phyloP scores from a whole-genome alignment of 306 rosid species.

The Pachyrhizus erosus region DNA sequence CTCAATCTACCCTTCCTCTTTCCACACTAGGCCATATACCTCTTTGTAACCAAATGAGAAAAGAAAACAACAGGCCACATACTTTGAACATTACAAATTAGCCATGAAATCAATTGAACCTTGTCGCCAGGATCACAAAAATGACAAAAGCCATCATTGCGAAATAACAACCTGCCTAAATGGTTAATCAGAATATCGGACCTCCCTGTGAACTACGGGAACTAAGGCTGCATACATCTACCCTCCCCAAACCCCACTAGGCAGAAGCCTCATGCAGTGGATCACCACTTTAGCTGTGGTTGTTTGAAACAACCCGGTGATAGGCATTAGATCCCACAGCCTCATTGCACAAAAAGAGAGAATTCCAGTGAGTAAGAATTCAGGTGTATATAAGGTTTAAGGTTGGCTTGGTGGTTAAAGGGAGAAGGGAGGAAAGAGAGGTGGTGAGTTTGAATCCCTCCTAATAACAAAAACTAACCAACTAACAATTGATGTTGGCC shows the following conservation, averaged over 20 bases:
- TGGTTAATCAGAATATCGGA: conserved; percentile 6
- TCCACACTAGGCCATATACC: neutral
- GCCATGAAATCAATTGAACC: neutral
- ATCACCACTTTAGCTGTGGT: neutral
- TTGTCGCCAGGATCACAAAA: conserved; percentile 8
- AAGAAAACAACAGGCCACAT: neutral
- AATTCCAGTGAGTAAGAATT: conserved; percentile 20
- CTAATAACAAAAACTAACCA: too few relatives aligned
- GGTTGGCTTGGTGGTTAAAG: too few relatives aligned
- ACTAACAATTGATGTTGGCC: too few relatives aligned
- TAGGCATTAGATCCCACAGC: neutral
- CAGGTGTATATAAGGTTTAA: conserved; percentile 25
- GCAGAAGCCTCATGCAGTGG: neutral
- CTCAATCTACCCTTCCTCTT: neutral
- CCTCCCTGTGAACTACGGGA: neutral
- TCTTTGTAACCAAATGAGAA: neutral
- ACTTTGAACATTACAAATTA: neutral
- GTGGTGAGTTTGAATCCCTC: too few relatives aligned
- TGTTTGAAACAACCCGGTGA: neutral
- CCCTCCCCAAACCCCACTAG: conserved; percentile 4
- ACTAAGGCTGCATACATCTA: neutral
- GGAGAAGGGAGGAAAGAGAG: too few relatives aligned
- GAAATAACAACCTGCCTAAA: conserved; percentile 1
- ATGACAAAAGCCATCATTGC: neutral
- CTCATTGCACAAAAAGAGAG: conserved; percentile 8